Evolutionary conservation across 2,329 filamentous ascomycete genomes (phyloP), one percentile per base, ranked within the genome.

Genomic region (Alternaria sp.): DNA sequence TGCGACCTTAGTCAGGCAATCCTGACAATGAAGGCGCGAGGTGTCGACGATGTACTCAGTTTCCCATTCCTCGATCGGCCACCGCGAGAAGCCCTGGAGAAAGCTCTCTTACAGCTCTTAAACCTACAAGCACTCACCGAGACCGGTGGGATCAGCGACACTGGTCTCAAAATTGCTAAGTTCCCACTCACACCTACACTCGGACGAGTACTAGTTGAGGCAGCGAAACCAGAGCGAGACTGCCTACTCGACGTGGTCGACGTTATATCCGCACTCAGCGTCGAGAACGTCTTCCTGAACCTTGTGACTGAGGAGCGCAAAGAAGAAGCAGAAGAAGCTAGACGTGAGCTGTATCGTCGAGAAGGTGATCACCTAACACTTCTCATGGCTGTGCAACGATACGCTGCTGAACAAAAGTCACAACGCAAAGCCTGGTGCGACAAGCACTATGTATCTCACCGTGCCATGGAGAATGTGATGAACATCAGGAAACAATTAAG

Each of bases 11-110:
- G 93, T 20, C 90, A 93, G 34, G 91, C 94, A 0, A 85, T 97
- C 1, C 82, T 99, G 9, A 96, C 92, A 0, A 96, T 99, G 91
- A 97, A 97, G 77, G 93, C 94, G 0, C 87, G 93, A 54, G 93
- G 94, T 0, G 89, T 98, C 12, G 85, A 91, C 26, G 90, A 98
- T 72, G 87, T 97, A 2, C 82, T 93, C 20, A 82, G 85, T 0
- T 99, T 99, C 63, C 93, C 94, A 0, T 87, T 97, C 48, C 89
- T 98, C 75, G 93, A 96, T 56, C 85, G 87, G 0, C 95, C 95
- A 0, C 88, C 91, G 8, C 80, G 88, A 3, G 90, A 96, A 64
- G 86, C 91, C 0, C 86, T 97, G 51, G 89, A 94, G 68, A 93
- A 93, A 67, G 93, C 94, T 0, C 82, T 97, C 1, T 79, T 95